A percentile compares a stretch with the other conserved stretches of the same genome.
phyloP scores from a whole-genome alignment of 2,329 filamentous ascomycete species.

The Tothia fuscella region DNA sequence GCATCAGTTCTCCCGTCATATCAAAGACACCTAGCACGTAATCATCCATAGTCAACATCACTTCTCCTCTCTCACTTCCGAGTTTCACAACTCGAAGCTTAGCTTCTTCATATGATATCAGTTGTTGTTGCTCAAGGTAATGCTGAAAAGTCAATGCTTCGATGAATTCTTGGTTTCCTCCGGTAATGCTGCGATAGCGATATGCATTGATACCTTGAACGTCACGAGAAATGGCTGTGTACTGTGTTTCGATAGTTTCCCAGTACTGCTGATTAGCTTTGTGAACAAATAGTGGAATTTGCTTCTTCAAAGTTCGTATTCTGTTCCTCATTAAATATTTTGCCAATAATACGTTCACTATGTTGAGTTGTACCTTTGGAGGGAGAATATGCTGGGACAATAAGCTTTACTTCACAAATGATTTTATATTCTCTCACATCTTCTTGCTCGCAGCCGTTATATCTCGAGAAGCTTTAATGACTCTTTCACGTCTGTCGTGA shows the following conservation, averaged over 20 bases:
- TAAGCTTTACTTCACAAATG: background rate
- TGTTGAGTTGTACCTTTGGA: slow-evolving; percentile 53
- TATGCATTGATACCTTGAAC: slow-evolving; percentile 67
- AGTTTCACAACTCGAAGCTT: slow-evolving; percentile 25
- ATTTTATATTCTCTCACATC: slow-evolving; percentile 49
- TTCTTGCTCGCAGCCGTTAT: slow-evolving; percentile 94
- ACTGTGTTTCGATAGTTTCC: slow-evolving; percentile 57
- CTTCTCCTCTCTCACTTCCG: slow-evolving; percentile 30
- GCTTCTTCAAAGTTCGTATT: slow-evolving; percentile 46
- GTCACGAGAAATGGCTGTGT: slow-evolving; percentile 57
- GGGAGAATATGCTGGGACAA: slow-evolving; percentile 56
- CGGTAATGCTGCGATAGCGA: slow-evolving; percentile 70
- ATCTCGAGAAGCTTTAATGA: slow-evolving; percentile 84
- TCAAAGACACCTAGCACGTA: slow-evolving; percentile 89
- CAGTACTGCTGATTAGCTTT: slow-evolving; percentile 60
- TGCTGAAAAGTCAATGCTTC: slow-evolving; percentile 83
- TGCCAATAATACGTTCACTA: background rate
- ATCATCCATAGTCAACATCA: slow-evolving; percentile 66
- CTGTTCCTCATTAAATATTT: slow-evolving; percentile 27
- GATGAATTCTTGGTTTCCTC: slow-evolving; percentile 84
- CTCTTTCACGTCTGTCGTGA: slow-evolving; percentile 79
- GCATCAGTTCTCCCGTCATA: slow-evolving; percentile 91
- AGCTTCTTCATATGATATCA: slow-evolving; percentile 59
- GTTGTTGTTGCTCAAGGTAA: slow-evolving; percentile 66
- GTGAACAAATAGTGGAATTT: slow-evolving; percentile 55